Conservation (phyloP, 2,329 filamentous ascomycete genomes). For the Immersiporthe knoxdaviesiana region DNA sequence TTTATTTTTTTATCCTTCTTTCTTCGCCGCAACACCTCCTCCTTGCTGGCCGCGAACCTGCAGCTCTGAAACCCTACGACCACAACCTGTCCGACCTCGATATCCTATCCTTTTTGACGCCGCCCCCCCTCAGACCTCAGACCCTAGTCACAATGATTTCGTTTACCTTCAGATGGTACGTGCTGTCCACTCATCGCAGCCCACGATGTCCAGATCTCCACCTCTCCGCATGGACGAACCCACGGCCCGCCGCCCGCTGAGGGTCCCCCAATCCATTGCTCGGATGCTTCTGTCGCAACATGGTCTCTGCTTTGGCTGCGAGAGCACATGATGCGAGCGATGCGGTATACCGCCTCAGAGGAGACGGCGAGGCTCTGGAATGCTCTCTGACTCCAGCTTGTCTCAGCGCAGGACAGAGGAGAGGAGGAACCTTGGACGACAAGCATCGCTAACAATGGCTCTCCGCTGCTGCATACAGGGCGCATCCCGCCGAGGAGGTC, state of each 20-base stretch:
- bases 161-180: constrained; percentile 31
- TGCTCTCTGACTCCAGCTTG: background rate
- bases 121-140: background rate
- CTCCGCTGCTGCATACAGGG: constrained; percentile 58
- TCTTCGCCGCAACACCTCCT: background rate
- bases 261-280: constrained; percentile 15
- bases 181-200: constrained; percentile 14
- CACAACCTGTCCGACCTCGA: background rate
- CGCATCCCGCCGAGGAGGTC: constrained; percentile 81
- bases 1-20: background rate
- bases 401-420: background rate
- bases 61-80: background rate
- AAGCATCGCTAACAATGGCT: constrained; percentile 16
- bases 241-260: constrained; percentile 16
- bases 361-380: background rate
- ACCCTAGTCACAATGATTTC: constrained; percentile 25
- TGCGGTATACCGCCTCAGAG: background rate
- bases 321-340: background rate
- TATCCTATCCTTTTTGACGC: background rate
- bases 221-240: constrained; percentile 15
- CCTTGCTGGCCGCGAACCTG: background rate
- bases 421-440: background rate
- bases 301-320: constrained; percentile 7
- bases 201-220: constrained; percentile 17
- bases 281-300: constrained; percentile 9